Base-by-base conservation (phyloP, 2,329 filamentous ascomycete genomes). In the Onygenales sp. region DNA sequence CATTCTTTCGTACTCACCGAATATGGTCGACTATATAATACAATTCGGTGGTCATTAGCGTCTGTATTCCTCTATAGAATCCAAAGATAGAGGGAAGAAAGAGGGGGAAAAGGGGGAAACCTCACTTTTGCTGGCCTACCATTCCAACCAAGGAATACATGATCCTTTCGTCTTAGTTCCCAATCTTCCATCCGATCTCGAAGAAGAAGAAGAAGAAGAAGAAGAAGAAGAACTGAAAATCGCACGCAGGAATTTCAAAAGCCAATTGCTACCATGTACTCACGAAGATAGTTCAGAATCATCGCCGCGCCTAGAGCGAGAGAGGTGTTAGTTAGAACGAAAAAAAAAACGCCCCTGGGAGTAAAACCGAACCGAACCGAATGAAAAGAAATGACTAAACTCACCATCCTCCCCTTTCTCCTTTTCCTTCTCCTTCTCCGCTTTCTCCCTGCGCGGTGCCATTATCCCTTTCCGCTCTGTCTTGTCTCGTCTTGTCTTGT, bases 231-330 rank as follows among this genome's bases (percentile, higher is more conserved):
- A 10, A 47, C 5, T 8, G 17, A 36, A 48, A 17, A 17, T 17
- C 17, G 17, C 17, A 17, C 17, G 36, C 36, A 39, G 36, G 13
- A 9, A 9, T 5, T 39, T 39, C 36, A 10, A 9, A 39, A 10
- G 36, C 13, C 36, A 39, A 21, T 27, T 10, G 7, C 11, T 50
- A 58, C 39, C 17, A 17, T 17, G 17, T 10, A 68, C 74, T 66
- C 59, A 78, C 76, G 70, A 17, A 80, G 67, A 59, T 80, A 80
- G 27, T 72, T 68, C 36, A 78, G 66, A 21, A 80, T 72, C 62
- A 76, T 67, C 21, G 71, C 64, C 31, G 67, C 60, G 11, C 73
- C 71, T 66, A 61, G 57, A 56, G 21, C 21, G 8, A 10, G 3
- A 39, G 13, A 39, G 9, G 7, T 39, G 36, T 10, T 39, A 39